Evolutionary conservation across 2,329 filamentous ascomycete species (phyloP).

Genomic region (Alternaria conjuncta): DNA sequence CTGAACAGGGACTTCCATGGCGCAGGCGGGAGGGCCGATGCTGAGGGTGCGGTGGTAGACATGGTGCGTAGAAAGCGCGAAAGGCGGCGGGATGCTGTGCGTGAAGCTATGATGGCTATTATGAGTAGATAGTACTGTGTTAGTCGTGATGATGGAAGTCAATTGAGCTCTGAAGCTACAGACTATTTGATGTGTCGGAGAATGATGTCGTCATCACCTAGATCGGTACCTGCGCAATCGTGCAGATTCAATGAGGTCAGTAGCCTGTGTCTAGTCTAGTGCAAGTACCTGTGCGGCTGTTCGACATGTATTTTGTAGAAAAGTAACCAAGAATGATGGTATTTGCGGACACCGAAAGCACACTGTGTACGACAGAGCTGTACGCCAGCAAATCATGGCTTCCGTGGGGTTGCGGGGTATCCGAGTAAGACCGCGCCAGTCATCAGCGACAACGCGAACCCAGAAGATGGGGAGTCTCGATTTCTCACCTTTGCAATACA

Average conservation of each 20-base stretch:
- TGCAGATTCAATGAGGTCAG: constrained; percentile 17
- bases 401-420: background rate
- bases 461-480: background rate
- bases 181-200: constrained; percentile 6
- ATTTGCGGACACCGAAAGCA: background rate
- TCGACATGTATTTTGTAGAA: background rate
- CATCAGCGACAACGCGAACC: background rate
- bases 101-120: constrained; percentile 50
- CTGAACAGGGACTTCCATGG: constrained; percentile 61
- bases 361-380: background rate
- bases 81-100: constrained; percentile 44
- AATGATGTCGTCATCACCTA: constrained; percentile 31
- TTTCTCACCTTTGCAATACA: background rate
- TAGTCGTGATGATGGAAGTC: background rate
- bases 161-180: background rate
- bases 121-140: background rate
- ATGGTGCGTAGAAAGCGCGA: constrained; percentile 53
- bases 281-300: background rate
- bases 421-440: background rate
- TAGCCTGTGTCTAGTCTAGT: background rate
- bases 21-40: constrained; percentile 49
- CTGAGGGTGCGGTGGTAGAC: constrained; percentile 52
- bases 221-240: constrained; percentile 8
- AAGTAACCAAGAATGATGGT: background rate
- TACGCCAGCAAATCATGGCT: background rate